Conservation (phyloP, 495 filamentous ascomycete genomes). For the Talaromyces ruber region DNA sequence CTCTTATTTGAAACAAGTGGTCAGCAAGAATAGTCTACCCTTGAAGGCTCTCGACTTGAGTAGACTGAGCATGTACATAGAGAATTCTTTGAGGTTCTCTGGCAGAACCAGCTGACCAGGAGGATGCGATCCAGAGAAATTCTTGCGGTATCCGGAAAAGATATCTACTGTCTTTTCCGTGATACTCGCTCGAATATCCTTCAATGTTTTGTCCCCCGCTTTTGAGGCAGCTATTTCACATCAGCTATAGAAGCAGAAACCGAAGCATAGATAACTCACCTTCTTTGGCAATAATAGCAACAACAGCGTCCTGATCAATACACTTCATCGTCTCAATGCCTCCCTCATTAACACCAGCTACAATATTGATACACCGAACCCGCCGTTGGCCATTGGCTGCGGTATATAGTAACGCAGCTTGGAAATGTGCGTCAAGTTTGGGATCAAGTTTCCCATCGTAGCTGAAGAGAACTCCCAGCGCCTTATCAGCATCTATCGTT, state of each 20-base stretch:
- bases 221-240: conserved; percentile 56
- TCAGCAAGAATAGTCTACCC: conserved; percentile 28
- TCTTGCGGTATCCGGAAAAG: conserved; percentile 86
- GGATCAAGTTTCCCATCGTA: conserved; percentile 96
- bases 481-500: conserved; percentile 86
- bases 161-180: conserved; percentile 95
- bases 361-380: conserved; percentile 86
- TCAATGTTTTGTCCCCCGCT: conserved; percentile 69
- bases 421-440: conserved; percentile 96
- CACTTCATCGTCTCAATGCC: conserved; percentile 79
- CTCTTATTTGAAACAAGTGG: neutral
- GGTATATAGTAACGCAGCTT: conserved; percentile 89
- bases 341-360: conserved; percentile 82
- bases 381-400: conserved; percentile 82
- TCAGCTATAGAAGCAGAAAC: neutral
- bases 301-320: conserved; percentile 90
- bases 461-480: conserved; percentile 82
- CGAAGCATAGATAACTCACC: conserved; percentile 24
- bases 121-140: conserved; percentile 76
- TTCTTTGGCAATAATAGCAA: conserved; percentile 84
- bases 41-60: conserved; percentile 92
- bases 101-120: conserved; percentile 92
- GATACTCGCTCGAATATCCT: conserved; percentile 76
- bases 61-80: conserved; percentile 92
- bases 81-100: conserved; percentile 92